These are phyloP conservation scores for Lichtheimia ramosa DNA, from an alignment of 371 early-diverging fungal genomes.

Conservation along the genomic window DNA sequence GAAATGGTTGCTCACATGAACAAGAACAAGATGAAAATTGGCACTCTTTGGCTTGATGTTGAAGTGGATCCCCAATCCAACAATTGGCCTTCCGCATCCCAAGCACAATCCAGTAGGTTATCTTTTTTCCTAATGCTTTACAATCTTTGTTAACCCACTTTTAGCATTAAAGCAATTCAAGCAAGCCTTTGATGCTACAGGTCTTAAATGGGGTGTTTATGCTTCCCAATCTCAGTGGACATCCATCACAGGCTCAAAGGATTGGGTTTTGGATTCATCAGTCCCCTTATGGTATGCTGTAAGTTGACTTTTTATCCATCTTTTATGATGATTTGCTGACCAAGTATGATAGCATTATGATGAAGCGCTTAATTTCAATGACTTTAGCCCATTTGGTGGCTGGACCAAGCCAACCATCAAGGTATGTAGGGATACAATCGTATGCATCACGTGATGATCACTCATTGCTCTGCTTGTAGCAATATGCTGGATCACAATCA, in stretches of 20 bases:
- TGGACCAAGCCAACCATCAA: slow-evolving; percentile 25
- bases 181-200: slow-evolving; percentile 13
- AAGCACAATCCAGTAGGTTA: slow-evolving; percentile 11
- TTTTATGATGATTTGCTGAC: background rate
- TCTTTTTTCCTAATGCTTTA: background rate
- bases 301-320: background rate
- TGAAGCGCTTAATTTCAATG: slow-evolving; percentile 12
- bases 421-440: slow-evolving; percentile 1
- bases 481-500: slow-evolving; percentile 16
- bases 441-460: too few relatives aligned
- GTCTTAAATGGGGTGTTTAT: slow-evolving; percentile 28
- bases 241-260: slow-evolving; percentile 14
- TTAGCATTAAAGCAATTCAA: slow-evolving; percentile 18
- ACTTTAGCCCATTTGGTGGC: slow-evolving; percentile 23
- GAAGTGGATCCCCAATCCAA: slow-evolving; percentile 22
- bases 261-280: slow-evolving; percentile 17
- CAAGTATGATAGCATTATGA: slow-evolving; percentile 14
- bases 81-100: slow-evolving; percentile 21
- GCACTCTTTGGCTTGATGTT: slow-evolving; percentile 24
- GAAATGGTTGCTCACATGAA: slow-evolving; percentile 16
- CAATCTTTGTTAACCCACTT: background rate
- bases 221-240: slow-evolving; percentile 19
- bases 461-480: slow-evolving; percentile 2
- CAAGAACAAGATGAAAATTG: slow-evolving; percentile 19
- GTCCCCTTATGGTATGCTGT: slow-evolving; percentile 26